phyloP scores from a whole-genome alignment of 257 asterid species.

The Paraleonurus japonicus region DNA sequence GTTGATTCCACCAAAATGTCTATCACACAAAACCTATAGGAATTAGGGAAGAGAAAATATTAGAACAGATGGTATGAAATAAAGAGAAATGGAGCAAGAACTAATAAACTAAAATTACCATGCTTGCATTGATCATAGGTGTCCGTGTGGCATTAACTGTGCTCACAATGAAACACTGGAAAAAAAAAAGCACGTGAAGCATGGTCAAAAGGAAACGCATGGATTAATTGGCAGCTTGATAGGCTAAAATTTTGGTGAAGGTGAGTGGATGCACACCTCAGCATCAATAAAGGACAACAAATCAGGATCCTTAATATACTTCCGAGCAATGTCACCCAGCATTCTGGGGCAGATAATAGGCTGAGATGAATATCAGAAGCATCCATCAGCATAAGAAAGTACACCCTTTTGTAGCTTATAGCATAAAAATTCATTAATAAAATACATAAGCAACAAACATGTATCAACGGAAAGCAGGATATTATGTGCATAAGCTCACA shows the following conservation, averaged over 20 bases:
- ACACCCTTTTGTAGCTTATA: slow-evolving; percentile 1
- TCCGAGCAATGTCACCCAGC: slow-evolving; percentile 94
- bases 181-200: slow-evolving; percentile 14
- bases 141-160: slow-evolving; percentile 86
- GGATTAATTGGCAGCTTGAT: neutral
- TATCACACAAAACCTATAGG: slow-evolving; percentile 86
- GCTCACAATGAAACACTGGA: slow-evolving; percentile 97
- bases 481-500: neutral
- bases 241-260: slow-evolving; percentile 15
- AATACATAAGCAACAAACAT: neutral
- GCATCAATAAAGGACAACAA: slow-evolving; percentile 90
- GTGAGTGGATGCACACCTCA: slow-evolving; percentile 57
- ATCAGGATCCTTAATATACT: slow-evolving; percentile 76
- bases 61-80: slow-evolving; percentile 1
- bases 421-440: neutral
- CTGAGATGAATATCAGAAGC: slow-evolving; percentile 49
- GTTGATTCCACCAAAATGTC: slow-evolving; percentile 98
- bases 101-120: slow-evolving; percentile 54
- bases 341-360: slow-evolving; percentile 93
- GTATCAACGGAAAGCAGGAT: neutral
- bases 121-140: slow-evolving; percentile 99
- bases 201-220: neutral
- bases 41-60: slow-evolving; percentile 16
- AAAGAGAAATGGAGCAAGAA: slow-evolving; percentile 7
- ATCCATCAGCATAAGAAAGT: slow-evolving; percentile 23